Percentiles rank a stretch among this genome's conserved stretches.
phyloP scores from a whole-genome alignment of 495 filamentous ascomycete genomes.

The Clohesyomyces aquaticus region DNA sequence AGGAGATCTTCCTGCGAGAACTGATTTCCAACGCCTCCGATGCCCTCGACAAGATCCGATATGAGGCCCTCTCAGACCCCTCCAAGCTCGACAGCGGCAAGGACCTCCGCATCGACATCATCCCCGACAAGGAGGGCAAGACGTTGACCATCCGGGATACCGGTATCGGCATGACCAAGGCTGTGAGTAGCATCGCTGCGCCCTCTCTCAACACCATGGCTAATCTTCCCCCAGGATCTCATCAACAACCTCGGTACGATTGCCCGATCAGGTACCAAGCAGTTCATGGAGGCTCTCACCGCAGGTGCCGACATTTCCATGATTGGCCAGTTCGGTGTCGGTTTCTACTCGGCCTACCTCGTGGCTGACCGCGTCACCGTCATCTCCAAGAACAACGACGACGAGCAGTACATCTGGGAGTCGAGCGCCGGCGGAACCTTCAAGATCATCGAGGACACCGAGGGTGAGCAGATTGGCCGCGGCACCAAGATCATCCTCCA shows the following conservation, averaged over 20 bases:
- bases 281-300: conserved; percentile 99
- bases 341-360: conserved; percentile 99
- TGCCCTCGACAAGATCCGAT: conserved; percentile 99
- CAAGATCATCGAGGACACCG: conserved; percentile 87
- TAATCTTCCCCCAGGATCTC: conserved; percentile 59
- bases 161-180: conserved; percentile 99
- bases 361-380: conserved; percentile 96
- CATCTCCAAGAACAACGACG: conserved; percentile 97
- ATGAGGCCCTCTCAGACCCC: conserved; percentile 95
- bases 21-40: conserved; percentile 97
- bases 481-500: conserved; percentile 98
- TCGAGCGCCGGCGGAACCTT: conserved; percentile 97
- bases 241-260: conserved; percentile 99
- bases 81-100: conserved; percentile 95
- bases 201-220: background rate
- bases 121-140: conserved; percentile 94
- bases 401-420: conserved; percentile 99
- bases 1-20: conserved; percentile 99
- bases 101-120: conserved; percentile 97
- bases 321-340: conserved; percentile 99
- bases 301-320: conserved; percentile 99
- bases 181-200: conserved; percentile 46
- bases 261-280: conserved; percentile 98
- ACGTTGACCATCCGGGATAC: conserved; percentile 95
- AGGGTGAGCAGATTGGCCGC: conserved; percentile 86